These are phyloP conservation scores for Prunus campanulata DNA, from an alignment of 306 rosid genomes.

Conservation along the genomic window DNA sequence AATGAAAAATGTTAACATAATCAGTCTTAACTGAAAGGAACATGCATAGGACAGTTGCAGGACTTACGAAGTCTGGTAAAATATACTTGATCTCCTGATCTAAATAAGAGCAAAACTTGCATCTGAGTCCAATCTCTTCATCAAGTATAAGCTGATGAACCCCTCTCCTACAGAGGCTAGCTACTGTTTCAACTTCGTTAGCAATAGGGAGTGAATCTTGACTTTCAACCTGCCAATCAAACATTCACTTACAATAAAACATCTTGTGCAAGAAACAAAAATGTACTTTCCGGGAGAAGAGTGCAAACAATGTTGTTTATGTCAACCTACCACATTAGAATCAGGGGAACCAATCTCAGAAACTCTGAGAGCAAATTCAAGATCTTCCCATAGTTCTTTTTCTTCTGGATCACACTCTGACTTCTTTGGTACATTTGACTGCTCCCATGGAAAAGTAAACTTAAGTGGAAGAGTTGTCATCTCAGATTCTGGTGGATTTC, in stretches of 20 bases:
- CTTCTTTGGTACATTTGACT: neutral
- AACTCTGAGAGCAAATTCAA: conserved; percentile 20
- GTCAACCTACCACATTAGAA: conserved; percentile 24
- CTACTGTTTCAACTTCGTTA: conserved; percentile 15
- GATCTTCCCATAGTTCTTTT: neutral
- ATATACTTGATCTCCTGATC: conserved; percentile 39
- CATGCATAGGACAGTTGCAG: neutral
- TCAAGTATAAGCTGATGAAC: conserved; percentile 41
- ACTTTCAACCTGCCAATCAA: conserved; percentile 37
- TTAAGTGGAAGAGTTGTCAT: conserved; percentile 13
- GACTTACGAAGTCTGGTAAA: conserved; percentile 55
- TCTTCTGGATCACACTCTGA: neutral
- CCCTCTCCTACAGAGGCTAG: conserved; percentile 42
- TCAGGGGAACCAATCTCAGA: conserved; percentile 1
- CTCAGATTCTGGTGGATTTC: too few relatives aligned
- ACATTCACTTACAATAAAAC: neutral
- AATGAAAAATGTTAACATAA: neutral
- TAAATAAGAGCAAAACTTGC: conserved; percentile 41
- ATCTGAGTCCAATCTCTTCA: conserved; percentile 52
- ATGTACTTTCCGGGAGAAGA: neutral
- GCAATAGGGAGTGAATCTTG: conserved; percentile 10
- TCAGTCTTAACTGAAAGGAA: neutral
- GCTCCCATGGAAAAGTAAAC: neutral
- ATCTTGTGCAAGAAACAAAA: neutral
- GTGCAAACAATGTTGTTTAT: neutral